Percentiles rank a stretch among this genome's conserved stretches.
These are phyloP conservation scores for Vitis amurensis DNA, from an alignment of 164 flowering plant genomes.

Conservation along the genomic window DNA sequence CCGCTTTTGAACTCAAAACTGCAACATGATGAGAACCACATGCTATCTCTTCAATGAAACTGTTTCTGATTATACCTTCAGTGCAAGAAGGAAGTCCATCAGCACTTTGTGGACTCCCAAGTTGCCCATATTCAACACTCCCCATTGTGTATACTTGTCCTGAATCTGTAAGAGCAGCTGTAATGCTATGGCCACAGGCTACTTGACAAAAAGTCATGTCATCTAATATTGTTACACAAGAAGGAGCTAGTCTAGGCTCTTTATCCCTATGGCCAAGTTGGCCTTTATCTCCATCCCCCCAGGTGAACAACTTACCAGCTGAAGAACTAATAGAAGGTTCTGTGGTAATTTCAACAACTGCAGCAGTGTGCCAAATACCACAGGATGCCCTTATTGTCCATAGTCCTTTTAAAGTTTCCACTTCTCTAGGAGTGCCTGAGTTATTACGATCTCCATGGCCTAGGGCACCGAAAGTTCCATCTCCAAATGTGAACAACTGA, in stretches of 20 bases:
- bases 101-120: slow-evolving; percentile 59
- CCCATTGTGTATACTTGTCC: slow-evolving; percentile 90
- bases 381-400: slow-evolving; percentile 72
- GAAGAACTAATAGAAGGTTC: slow-evolving; percentile 29
- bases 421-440: slow-evolving; percentile 66
- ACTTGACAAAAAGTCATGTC: slow-evolving; percentile 59
- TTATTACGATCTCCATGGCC: slow-evolving; percentile 81
- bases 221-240: slow-evolving; percentile 51
- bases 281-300: slow-evolving; percentile 93
- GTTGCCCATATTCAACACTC: slow-evolving; percentile 66
- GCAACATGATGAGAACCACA: slow-evolving; percentile 93
- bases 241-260: slow-evolving; percentile 64
- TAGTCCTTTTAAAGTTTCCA: slow-evolving; percentile 65
- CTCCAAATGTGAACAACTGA: slow-evolving; percentile 92
- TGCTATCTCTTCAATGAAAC: slow-evolving; percentile 73
- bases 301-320: slow-evolving; percentile 76
- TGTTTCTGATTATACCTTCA: slow-evolving; percentile 48
- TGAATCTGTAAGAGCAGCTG: slow-evolving; percentile 71
- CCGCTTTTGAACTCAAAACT: slow-evolving; percentile 73
- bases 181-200: slow-evolving; percentile 76
- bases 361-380: slow-evolving; percentile 98
- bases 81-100: slow-evolving; percentile 61
- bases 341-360: slow-evolving; percentile 59
- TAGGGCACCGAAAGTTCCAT: slow-evolving; percentile 91
- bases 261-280: slow-evolving; percentile 87